Evolutionary conservation across 202 grass and related monocot genomes (phyloP).

Genomic region (Saccharum hybrid): DNA sequence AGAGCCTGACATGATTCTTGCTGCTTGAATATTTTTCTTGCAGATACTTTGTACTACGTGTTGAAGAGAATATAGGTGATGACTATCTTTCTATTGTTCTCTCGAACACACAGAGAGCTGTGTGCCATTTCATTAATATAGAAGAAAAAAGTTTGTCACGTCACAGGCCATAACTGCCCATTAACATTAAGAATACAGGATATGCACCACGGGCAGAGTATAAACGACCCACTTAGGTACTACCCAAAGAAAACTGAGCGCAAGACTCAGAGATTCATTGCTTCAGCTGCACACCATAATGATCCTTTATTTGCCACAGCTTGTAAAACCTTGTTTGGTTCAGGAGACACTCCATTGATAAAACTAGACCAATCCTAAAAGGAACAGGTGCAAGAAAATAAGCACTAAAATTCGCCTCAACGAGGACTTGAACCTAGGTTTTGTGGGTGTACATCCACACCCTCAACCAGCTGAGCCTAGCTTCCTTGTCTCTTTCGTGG

Average conservation of each 20-base stretch:
- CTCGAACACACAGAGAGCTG: neutral
- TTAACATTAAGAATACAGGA: neutral
- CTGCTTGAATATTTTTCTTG: slow-evolving; percentile 39
- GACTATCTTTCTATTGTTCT: slow-evolving; percentile 25
- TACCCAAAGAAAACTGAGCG: neutral
- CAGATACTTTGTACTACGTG: slow-evolving; percentile 95
- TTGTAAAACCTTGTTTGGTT: neutral
- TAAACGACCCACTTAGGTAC: neutral
- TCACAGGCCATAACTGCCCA: neutral
- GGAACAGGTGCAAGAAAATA: neutral
- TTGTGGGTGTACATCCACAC: neutral
- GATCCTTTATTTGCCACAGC: neutral
- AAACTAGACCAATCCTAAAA: neutral
- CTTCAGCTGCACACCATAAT: neutral
- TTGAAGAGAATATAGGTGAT: slow-evolving; percentile 97
- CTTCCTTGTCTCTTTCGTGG: slow-evolving; percentile 1
- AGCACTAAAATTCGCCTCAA: neutral
- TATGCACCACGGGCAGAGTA: neutral
- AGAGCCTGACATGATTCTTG: slow-evolving; percentile 40
- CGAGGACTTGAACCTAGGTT: neutral
- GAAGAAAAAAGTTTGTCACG: neutral
- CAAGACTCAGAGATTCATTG: neutral
- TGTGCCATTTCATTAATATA: neutral
- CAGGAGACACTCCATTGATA: neutral
- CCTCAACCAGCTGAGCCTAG: neutral